These are phyloP conservation scores for Trichoderma gamsii DNA, from an alignment of 495 filamentous ascomycete species.

Conservation along the genomic window DNA sequence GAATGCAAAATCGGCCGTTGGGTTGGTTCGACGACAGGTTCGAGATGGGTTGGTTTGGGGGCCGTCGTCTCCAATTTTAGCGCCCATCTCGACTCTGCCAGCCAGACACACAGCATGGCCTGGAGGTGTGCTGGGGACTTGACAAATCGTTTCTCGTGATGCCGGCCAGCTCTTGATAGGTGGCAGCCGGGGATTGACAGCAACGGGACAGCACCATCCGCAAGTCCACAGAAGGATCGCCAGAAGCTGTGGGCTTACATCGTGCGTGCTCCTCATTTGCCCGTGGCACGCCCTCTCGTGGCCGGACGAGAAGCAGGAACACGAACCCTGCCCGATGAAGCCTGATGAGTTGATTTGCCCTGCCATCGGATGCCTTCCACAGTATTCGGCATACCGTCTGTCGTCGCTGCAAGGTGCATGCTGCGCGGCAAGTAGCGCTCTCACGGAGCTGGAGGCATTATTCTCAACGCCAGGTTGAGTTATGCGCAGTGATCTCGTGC, in stretches of 20 bases:
- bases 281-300: neutral
- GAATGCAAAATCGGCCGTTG: neutral
- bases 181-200: neutral
- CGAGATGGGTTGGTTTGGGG: neutral
- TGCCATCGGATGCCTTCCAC: neutral
- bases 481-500: neutral
- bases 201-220: neutral
- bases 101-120: neutral
- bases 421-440: neutral
- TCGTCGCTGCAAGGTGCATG: neutral
- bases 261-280: slow-evolving; percentile 3
- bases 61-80: neutral
- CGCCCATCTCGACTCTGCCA: neutral
- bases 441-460: too few relatives aligned
- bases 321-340: neutral
- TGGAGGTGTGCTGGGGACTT: neutral
- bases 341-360: neutral
- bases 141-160: slow-evolving; percentile 2
- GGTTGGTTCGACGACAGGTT: neutral
- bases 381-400: neutral
- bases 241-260: neutral
- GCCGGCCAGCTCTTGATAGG: neutral
- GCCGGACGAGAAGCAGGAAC: slow-evolving; percentile 9
- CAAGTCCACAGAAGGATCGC: slow-evolving; percentile 6
- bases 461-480: neutral